These are phyloP conservation scores for Mycena venus DNA, from an alignment of 768 basidiomycete genomes.

Conservation along the genomic window DNA sequence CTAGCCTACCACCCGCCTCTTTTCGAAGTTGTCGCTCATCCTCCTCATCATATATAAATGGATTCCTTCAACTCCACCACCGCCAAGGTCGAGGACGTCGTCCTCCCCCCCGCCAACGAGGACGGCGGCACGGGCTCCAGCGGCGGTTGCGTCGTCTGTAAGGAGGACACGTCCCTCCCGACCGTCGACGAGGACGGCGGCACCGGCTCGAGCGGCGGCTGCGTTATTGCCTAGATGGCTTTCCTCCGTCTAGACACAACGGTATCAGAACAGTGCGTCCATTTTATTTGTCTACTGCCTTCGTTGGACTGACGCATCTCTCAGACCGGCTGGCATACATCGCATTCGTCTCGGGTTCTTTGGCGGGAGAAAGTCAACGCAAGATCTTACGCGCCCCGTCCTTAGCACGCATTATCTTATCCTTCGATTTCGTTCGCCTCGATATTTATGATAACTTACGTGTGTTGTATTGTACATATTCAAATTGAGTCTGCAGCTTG, in stretches of 20 bases:
- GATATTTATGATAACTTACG: too few relatives aligned
- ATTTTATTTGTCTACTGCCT: not conserved
- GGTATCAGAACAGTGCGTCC: not conserved
- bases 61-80: constrained; percentile 11
- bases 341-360: too few relatives aligned
- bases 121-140: not conserved
- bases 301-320: too few relatives aligned
- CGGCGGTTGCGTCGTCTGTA: not conserved
- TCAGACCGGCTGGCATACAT: too few relatives aligned
- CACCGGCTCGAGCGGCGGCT: not conserved
- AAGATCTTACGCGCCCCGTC: too few relatives aligned
- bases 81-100: not conserved
- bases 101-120: not conserved
- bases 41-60: constrained; percentile 20
- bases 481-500: too few relatives aligned
- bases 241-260: not conserved
- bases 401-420: too few relatives aligned
- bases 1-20: constrained; percentile 7
- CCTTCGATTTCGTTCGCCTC: too few relatives aligned
- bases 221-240: not conserved
- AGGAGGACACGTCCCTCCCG: not conserved
- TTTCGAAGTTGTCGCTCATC: not conserved
- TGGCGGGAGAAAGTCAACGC: too few relatives aligned
- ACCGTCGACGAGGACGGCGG: not conserved
- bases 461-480: too few relatives aligned